phyloP scores from a whole-genome alignment of 352 stramenopile genomes.

The Phytopythium aichiense region DNA sequence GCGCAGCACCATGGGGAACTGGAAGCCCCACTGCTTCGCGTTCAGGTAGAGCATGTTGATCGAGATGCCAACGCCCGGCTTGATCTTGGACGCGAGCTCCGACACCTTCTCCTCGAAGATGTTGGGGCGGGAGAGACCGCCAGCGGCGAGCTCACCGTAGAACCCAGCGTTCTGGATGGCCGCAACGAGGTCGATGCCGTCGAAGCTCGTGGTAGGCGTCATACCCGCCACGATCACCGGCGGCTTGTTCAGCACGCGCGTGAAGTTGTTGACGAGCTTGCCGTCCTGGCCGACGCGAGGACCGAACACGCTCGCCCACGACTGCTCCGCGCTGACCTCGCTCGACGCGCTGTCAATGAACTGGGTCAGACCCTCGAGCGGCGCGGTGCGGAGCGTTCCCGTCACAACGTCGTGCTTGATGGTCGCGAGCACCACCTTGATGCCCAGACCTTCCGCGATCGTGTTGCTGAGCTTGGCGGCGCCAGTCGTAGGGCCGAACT shows the following conservation, averaged over 20 bases:
- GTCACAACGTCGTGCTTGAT: conserved; percentile 31
- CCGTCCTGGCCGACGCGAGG: conserved; percentile 39
- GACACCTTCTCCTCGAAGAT: conserved; percentile 70
- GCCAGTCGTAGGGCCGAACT: conserved; percentile 70
- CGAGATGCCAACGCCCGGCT: conserved; percentile 63
- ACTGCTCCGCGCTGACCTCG: conserved; percentile 9
- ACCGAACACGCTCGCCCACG: conserved; percentile 54
- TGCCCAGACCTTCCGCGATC: conserved; percentile 45
- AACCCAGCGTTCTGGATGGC: conserved; percentile 80
- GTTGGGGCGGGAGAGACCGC: conserved; percentile 57
- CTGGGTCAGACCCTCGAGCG: conserved; percentile 33
- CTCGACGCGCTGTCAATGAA: conserved; percentile 27
- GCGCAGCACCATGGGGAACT: conserved; percentile 86
- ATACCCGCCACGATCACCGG: conserved; percentile 83
- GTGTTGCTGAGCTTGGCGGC: conserved; percentile 42
- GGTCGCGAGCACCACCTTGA: conserved; percentile 47
- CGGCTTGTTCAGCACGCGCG: conserved; percentile 62
- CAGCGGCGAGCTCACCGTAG: conserved; percentile 71
- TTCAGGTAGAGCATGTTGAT: conserved; percentile 92
- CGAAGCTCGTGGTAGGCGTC: conserved; percentile 80
- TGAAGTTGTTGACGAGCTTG: conserved; percentile 71
- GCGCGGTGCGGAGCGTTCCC: conserved; percentile 17
- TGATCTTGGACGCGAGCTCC: conserved; percentile 68
- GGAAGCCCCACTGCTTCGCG: conserved; percentile 86
- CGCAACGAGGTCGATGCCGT: conserved; percentile 79